Evolutionary conservation across 208 protist species (phyloP).

Genomic region (Strigomonas culicis): DNA sequence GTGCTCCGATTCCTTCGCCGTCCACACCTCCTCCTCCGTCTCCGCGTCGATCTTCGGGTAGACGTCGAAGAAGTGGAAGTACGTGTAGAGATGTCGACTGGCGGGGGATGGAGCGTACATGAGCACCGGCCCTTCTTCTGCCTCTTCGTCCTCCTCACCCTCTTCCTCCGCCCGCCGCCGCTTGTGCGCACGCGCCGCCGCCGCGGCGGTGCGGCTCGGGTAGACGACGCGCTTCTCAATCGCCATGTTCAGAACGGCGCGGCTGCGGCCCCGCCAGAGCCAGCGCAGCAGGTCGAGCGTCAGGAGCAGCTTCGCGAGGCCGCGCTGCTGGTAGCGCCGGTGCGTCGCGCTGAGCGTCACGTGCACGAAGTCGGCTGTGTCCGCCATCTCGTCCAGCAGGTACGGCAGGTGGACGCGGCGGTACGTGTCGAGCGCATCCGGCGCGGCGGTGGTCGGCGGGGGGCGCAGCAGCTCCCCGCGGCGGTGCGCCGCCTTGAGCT

Average conservation of each 20-base stretch:
- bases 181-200: no score
- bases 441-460: background rate
- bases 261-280: conserved; percentile 66
- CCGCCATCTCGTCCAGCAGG: no score
- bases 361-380: conserved; percentile 82
- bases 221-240: conserved; percentile 78
- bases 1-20: conserved; percentile 74
- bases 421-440: background rate
- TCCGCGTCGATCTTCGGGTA: conserved; percentile 68
- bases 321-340: conserved; percentile 32
- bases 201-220: background rate
- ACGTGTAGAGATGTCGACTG: conserved; percentile 61
- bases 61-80: conserved; percentile 72
- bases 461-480: conserved; percentile 31
- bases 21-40: conserved; percentile 65
- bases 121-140: conserved; percentile 35
- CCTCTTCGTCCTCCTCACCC: background rate
- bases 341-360: conserved; percentile 84
- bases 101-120: conserved; percentile 57
- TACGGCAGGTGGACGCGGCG: conserved; percentile 31
- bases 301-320: conserved; percentile 69
- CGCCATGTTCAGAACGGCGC: conserved; percentile 82
- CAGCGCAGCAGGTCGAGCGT: conserved; percentile 70
- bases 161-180: background rate
- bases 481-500: conserved; percentile 61